These are phyloP conservation scores for Giardia muris DNA, from an alignment of 208 protist species.

Conservation along the genomic window DNA sequence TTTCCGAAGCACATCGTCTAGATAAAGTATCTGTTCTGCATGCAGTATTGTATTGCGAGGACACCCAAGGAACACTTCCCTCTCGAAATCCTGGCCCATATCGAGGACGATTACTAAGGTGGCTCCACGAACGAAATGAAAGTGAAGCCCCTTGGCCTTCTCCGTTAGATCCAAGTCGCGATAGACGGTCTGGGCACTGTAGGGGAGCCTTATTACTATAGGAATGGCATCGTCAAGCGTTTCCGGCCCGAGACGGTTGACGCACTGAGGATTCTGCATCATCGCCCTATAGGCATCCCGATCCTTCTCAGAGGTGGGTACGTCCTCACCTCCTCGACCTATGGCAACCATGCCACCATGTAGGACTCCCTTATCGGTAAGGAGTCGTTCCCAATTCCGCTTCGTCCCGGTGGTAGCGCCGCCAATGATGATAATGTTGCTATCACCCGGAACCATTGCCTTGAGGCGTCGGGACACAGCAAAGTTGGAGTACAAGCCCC, in stretches of 20 bases:
- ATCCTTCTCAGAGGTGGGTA: neutral
- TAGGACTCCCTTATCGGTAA: neutral
- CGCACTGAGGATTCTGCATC: neutral
- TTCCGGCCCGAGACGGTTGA: neutral
- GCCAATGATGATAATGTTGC: neutral
- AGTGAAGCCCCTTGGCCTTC: neutral
- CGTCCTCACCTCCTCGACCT: neutral
- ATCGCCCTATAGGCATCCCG: neutral
- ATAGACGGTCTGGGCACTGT: neutral
- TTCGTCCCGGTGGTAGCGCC: neutral
- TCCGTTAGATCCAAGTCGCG: neutral
- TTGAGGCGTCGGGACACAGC: neutral
- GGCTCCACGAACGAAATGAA: neutral
- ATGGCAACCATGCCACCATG: neutral
- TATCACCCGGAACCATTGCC: neutral
- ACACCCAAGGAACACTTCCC: neutral
- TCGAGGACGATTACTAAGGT: neutral
- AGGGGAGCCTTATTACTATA: too few species aligned
- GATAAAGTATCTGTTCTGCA: neutral
- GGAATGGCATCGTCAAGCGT: neutral
- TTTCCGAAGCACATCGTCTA: neutral
- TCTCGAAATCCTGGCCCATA: neutral
- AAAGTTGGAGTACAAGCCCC: neutral
- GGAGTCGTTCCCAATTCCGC: neutral
- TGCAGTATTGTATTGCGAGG: neutral